A percentile compares a stretch with the other conserved stretches of the same genome.
Evolutionary conservation across 2,329 filamentous ascomycete genomes (phyloP).

Genomic region (Dactylellina cionopaga): DNA sequence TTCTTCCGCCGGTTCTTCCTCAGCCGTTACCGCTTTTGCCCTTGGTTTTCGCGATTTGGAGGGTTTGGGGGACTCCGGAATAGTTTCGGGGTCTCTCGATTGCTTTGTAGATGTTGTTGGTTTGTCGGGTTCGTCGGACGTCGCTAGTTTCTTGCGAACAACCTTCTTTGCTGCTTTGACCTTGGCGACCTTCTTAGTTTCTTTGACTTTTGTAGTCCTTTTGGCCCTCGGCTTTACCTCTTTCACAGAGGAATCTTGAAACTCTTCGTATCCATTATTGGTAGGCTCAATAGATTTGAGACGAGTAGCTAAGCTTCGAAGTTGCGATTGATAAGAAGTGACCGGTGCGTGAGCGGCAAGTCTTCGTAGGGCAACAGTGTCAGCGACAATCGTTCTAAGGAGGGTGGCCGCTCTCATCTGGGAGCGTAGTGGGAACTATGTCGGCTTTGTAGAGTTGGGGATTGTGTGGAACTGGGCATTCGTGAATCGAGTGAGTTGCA

Average conservation of each 20-base stretch:
- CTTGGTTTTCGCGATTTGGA: no score
- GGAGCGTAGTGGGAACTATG: not conserved
- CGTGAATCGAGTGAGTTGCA: not conserved
- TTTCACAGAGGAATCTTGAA: no score
- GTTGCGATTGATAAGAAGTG: not conserved
- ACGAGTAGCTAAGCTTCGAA: constrained; percentile 9
- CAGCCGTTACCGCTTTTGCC: not conserved
- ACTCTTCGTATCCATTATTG: not conserved
- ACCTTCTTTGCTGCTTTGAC: not conserved
- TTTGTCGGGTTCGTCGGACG: not conserved
- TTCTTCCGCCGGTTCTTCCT: not conserved
- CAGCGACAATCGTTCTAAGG: constrained; percentile 20
- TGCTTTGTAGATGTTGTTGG: no score
- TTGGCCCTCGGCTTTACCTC: not conserved
- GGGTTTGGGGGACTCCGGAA: no score
- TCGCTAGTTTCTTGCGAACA: not conserved
- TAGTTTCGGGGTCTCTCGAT: no score
- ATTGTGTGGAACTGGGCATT: not conserved
- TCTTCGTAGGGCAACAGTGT: constrained; percentile 19
- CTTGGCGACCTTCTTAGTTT: no score
- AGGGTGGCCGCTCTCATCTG: constrained; percentile 39
- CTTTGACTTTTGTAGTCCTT: not conserved
- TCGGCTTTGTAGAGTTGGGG: not conserved
- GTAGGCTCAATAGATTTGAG: not conserved
- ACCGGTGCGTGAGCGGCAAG: constrained; percentile 2